A percentile compares a stretch with the other conserved stretches of the same genome.
Conservation (phyloP, 2,329 filamentous ascomycete species). For the Pseudogymnoascus sp. region DNA sequence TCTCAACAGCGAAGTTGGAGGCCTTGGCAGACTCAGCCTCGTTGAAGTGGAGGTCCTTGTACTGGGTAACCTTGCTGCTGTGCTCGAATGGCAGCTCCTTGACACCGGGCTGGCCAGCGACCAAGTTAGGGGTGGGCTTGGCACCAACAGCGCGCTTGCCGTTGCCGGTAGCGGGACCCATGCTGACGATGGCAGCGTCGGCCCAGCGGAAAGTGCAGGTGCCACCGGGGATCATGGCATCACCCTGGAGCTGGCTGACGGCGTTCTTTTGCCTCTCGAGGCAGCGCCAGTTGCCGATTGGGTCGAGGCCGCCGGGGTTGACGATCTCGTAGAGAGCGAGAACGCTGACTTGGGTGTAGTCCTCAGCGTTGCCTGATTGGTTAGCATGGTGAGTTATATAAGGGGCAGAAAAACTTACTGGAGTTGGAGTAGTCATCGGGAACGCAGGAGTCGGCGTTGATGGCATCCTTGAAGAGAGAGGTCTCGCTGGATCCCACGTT, state of each 20-base stretch:
- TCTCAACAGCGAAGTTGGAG: background rate
- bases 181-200: conserved; percentile 12
- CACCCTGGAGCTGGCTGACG: conserved; percentile 10
- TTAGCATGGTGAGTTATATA: background rate
- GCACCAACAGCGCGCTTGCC: background rate
- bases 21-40: background rate
- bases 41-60: background rate
- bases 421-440: conserved; percentile 14
- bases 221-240: conserved; percentile 10
- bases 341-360: conserved; percentile 15
- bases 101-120: background rate
- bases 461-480: conserved; percentile 10
- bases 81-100: background rate
- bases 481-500: conserved; percentile 11
- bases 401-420: conserved; percentile 7
- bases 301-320: conserved; percentile 13
- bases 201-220: conserved; percentile 11
- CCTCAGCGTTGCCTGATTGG: conserved; percentile 12
- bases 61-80: background rate
- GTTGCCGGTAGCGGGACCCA: conserved; percentile 6
- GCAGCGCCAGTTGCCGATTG: conserved; percentile 11
- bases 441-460: conserved; percentile 12
- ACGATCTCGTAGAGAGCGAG: conserved; percentile 12
- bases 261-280: conserved; percentile 14
- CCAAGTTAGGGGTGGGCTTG: background rate